phyloP scores from a whole-genome alignment of 148 eudicot genomes.

The Chenopodium formosanum region DNA sequence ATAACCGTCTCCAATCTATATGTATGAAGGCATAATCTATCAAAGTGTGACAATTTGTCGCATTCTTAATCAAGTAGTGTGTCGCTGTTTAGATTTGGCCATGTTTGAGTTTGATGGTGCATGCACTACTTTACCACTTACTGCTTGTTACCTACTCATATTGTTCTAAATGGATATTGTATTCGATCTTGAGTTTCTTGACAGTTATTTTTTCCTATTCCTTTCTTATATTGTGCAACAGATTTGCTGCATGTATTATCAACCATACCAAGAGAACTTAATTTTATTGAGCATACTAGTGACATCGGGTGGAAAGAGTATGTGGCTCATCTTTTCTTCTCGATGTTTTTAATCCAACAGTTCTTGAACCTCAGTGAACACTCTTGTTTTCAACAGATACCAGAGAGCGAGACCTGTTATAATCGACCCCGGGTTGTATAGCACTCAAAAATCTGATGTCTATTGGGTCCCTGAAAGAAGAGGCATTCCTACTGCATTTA shows the following conservation, averaged over 20 bases:
- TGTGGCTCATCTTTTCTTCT: conserved; percentile 36
- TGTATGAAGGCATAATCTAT: background rate
- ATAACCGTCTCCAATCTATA: background rate
- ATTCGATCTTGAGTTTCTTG: conserved; percentile 11
- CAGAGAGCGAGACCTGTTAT: conserved; percentile 69
- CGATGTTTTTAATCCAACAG: background rate
- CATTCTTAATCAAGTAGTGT: background rate
- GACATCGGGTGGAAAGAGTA: conserved; percentile 87
- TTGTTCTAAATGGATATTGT: background rate
- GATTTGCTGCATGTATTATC: conserved; percentile 72
- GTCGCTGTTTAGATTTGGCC: background rate
- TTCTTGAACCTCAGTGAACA: background rate
- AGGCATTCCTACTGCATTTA: conserved; percentile 64
- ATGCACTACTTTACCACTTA: background rate
- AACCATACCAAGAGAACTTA: conserved; percentile 54
- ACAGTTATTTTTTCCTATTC: background rate
- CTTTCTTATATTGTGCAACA: conserved; percentile 28
- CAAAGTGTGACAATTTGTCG: background rate
- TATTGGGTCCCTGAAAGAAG: conserved; percentile 56
- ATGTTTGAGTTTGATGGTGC: background rate
- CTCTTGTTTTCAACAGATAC: conserved; percentile 32
- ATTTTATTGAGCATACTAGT: conserved; percentile 72
- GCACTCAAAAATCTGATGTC: conserved; percentile 54
- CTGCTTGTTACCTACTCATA: background rate
- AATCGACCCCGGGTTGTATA: conserved; percentile 63